These are phyloP conservation scores for Bretziella fagacearum DNA, from an alignment of 2,329 filamentous ascomycete species.

Conservation along the genomic window DNA sequence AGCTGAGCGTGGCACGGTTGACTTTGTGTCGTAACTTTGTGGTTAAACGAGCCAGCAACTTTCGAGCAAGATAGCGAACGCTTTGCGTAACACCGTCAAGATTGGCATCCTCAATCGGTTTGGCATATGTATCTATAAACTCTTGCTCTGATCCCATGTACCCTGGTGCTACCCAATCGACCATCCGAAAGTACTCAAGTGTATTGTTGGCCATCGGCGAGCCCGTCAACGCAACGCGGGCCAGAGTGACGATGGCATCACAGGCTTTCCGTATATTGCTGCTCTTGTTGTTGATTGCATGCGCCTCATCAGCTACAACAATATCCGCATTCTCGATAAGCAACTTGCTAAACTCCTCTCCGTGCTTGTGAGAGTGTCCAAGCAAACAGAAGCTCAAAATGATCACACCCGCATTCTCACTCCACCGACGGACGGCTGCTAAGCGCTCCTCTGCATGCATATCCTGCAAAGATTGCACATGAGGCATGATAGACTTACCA, in stretches of 20 bases:
- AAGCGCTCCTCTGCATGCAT: background rate
- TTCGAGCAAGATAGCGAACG: constrained; percentile 44
- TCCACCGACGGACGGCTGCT: constrained; percentile 33
- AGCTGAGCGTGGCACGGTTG: constrained; percentile 52
- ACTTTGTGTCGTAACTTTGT: constrained; percentile 61
- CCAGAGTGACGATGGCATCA: constrained; percentile 44
- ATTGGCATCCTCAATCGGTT: constrained; percentile 57
- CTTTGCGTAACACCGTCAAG: constrained; percentile 41
- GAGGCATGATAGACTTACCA: constrained; percentile 7
- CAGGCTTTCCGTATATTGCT: constrained; percentile 38
- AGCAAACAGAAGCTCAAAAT: constrained; percentile 62
- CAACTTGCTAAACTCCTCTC: constrained; percentile 25
- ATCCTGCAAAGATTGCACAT: background rate
- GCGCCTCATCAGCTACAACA: constrained; percentile 74
- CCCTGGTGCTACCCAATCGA: constrained; percentile 68
- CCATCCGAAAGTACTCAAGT: constrained; percentile 69
- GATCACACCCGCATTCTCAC: constrained; percentile 49
- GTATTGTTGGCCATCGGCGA: constrained; percentile 77
- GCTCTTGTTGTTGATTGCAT: constrained; percentile 44
- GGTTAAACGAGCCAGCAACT: constrained; percentile 54
- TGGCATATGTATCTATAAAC: constrained; percentile 53
- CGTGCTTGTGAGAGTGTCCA: constrained; percentile 17
- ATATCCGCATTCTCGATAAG: constrained; percentile 49
- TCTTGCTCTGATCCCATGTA: constrained; percentile 54
- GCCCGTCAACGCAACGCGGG: constrained; percentile 69